phyloP scores from a whole-genome alignment of 768 basidiomycete genomes.

The Boletus rubropictus region DNA sequence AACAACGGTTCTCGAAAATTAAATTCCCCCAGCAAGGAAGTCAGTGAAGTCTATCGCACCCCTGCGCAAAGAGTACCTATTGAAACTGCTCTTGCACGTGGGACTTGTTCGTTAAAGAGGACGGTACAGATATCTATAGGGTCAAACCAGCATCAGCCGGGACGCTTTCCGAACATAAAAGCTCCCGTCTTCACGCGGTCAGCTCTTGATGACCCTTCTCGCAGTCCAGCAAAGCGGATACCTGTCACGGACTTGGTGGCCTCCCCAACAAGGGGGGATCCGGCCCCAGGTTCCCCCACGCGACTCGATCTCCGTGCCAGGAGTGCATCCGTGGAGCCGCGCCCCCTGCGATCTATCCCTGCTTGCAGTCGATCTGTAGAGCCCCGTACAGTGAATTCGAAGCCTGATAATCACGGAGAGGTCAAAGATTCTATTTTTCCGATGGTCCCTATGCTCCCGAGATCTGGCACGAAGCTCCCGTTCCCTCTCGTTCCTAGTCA shows the following conservation, averaged over 20 bases:
- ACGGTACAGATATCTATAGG: slow-evolving; percentile 31
- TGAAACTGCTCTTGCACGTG: slow-evolving; percentile 44
- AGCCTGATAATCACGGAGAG: slow-evolving; percentile 9
- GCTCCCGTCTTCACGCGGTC: slow-evolving; percentile 39
- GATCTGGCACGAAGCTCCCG: slow-evolving; percentile 19
- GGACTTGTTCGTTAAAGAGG: slow-evolving; percentile 47
- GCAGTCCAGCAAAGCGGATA: slow-evolving; percentile 33
- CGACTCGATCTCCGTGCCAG: slow-evolving; percentile 22
- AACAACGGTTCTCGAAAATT: slow-evolving; percentile 4
- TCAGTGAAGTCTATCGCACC: slow-evolving; percentile 41
- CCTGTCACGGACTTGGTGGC: slow-evolving; percentile 24
- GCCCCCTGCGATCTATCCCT: slow-evolving; percentile 8
- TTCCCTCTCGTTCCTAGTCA: slow-evolving; percentile 26
- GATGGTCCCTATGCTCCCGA: slow-evolving; percentile 3
- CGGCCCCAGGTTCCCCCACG: slow-evolving; percentile 11
- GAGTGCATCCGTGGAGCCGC: slow-evolving; percentile 35
- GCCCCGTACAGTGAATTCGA: slow-evolving; percentile 11
- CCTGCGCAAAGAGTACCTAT: slow-evolving; percentile 64
- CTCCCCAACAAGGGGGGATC: slow-evolving; percentile 22
- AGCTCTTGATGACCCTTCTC: slow-evolving; percentile 34
- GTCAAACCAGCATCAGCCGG: slow-evolving; percentile 18
- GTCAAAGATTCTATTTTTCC: slow-evolving; percentile 21
- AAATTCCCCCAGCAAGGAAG: slow-evolving; percentile 32
- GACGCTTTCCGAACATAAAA: slow-evolving; percentile 11
- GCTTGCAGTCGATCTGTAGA: slow-evolving; percentile 30